Percentiles rank a stretch among this genome's conserved stretches.
These are phyloP conservation scores for Gaultheria prostrata DNA, from an alignment of 148 eudicot genomes.

Conservation along the genomic window DNA sequence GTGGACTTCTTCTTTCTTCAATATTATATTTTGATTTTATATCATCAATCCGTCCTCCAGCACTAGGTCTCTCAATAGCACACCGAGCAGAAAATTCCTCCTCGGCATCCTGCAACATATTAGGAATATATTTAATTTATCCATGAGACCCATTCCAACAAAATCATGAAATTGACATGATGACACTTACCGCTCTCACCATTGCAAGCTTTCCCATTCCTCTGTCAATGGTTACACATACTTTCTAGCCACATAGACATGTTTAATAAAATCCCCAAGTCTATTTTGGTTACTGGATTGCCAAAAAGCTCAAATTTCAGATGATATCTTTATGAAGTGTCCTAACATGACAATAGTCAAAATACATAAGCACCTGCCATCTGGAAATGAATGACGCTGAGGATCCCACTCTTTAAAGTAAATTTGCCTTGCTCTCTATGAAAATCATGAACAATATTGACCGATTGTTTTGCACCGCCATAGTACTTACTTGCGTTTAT, in stretches of 20 bases:
- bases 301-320: slow-evolving; percentile 15
- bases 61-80: slow-evolving; percentile 27
- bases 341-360: background rate
- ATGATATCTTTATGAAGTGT: background rate
- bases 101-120: slow-evolving; percentile 10
- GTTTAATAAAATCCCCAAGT: slow-evolving; percentile 75
- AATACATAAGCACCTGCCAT: slow-evolving; percentile 47
- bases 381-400: slow-evolving; percentile 57
- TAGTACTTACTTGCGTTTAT: no score
- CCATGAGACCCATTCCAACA: background rate
- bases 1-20: slow-evolving; percentile 45
- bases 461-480: no score
- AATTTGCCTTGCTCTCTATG: slow-evolving; percentile 62
- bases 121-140: background rate
- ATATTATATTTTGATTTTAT: slow-evolving; percentile 27
- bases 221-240: slow-evolving; percentile 52
- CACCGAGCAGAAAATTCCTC: slow-evolving; percentile 5
- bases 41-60: slow-evolving; percentile 26
- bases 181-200: slow-evolving; percentile 42
- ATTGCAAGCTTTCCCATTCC: slow-evolving; percentile 33
- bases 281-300: slow-evolving; percentile 57
- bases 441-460: slow-evolving; percentile 15
- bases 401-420: slow-evolving; percentile 83
- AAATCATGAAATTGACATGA: background rate
- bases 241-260: slow-evolving; percentile 60